Base-by-base conservation (phyloP, 2,329 filamentous ascomycete genomes). In the Exophiala xenobiotica region DNA sequence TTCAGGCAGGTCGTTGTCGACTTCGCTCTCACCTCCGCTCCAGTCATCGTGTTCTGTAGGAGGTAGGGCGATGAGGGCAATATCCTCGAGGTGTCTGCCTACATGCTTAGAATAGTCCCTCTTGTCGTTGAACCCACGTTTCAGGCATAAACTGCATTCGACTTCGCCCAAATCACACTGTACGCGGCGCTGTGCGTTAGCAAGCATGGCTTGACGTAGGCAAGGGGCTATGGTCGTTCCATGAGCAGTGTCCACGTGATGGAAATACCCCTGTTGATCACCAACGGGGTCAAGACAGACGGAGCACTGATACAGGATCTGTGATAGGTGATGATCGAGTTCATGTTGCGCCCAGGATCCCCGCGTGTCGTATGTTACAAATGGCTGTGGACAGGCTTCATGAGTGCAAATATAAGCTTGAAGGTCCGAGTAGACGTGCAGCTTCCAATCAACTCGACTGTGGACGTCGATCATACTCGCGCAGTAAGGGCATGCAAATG, bases 361-460 rank as follows among this genome's bases (percentile, higher is more conserved):
- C 14, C 41, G 41, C 16, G 22, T 14, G 3, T 22, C n/a, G 24
- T 29, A 44, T n/a, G 41, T 44, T 4, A 35, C 24, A 2, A 47
- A 19, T 19, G 12, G 8, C 18, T 38, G 26, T 8, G 26, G 6
- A 31, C 60, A 62, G 12, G 44, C 38, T 2, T 24, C 8, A 26
- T 56, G 56, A 2, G 60, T 57, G 38, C 61, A 63, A 6, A 63
- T 55, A 24, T 62, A 63, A 1, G 61, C 60, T 19, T 49, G 43
- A 3, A 63, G 46, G 42, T 63, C 61, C 1, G 41, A 9, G 38
- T 60, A 61, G 5, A 61, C 55, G 33, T 63, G 59, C 8, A 46
- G 54, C 54, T 59, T 61, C 60, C 60, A 63, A 12, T 54, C 48
- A 6, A 53, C 31, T 4, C 60, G 56, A 29, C 56, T 54, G 18